Base-by-base conservation (phyloP, 75 land plant species). In the Larix kaempferi region DNA sequence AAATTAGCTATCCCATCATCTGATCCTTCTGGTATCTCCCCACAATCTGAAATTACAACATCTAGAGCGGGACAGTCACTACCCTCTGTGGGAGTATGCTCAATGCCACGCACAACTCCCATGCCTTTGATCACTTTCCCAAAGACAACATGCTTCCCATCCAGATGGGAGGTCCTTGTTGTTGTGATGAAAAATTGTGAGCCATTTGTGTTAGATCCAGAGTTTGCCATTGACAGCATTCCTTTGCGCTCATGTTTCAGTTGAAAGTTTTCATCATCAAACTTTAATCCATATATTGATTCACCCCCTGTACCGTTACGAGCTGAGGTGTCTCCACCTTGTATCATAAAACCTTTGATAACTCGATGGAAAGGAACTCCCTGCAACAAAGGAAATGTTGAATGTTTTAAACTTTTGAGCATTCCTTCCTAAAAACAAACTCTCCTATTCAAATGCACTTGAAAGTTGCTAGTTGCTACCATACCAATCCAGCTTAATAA, bases 181-280 rank as follows among this genome's bases (percentile, higher is more conserved):
- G 98, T 95, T 3, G 99, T 95, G 15, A 97, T 97, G 80, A 97
- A 97, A 67, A 97, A 97, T 63, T 97, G 99, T 41, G 99, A 97
- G 6, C 99, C 95, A 80, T 97, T 97, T 54, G 95, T 90, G 79
- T 97, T 88, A 13, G 95, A 89, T 3, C 99, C 99, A 61, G 95
- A 76, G 77, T 97, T 97, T 26, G 99, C 99, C 99, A 97, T 97
- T 25, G 99, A 93, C 35, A 97, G 81, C 87, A 92, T 85, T 57
- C 99, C 99, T 84, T 93, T 97, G 73, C 96, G 86, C 74, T 97
- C 98, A 87, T 97, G 99, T 79, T 97, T 97, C 76, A 95, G 23
- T 57, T 89, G 85, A 64, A 97, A 95, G 78, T 91, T 97, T 64
- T 97, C 99, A 84, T 97, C 99, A 44, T 92, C 95, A 80, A 97